Evolutionary conservation across 2,329 filamentous ascomycete genomes (phyloP).

Genomic region (Paecilomyces dactylethromorphus): DNA sequence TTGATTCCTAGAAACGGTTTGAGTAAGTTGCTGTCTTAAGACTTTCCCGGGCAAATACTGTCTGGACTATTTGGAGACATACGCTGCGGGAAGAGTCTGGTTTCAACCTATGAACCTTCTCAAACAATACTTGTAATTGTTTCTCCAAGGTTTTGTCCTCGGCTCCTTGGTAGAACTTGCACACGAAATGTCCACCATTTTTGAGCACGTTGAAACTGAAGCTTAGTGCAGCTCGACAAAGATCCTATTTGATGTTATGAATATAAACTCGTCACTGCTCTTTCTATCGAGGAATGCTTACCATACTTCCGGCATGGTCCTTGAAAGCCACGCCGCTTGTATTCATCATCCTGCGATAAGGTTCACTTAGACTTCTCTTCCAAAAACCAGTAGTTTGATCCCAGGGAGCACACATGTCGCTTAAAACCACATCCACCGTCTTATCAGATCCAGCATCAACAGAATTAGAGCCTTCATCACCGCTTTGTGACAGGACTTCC

Average conservation of each 20-base stretch:
- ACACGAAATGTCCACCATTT: conserved; percentile 81
- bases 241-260: conserved; percentile 54
- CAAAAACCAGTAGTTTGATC: conserved; percentile 69
- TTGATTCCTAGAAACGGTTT: conserved; percentile 57
- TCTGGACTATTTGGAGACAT: conserved; percentile 30
- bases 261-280: not conserved
- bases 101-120: conserved; percentile 77
- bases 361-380: conserved; percentile 89
- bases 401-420: conserved; percentile 99
- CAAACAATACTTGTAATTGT: conserved; percentile 69
- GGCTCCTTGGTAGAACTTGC: conserved; percentile 91
- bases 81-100: conserved; percentile 85
- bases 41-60: conserved; percentile 1
- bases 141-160: conserved; percentile 78
- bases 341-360: conserved; percentile 98
- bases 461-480: conserved; percentile 7
- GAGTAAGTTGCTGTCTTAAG: not conserved
- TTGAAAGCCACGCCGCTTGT: conserved; percentile 81
- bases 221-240: conserved; percentile 75
- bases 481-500: conserved; percentile 26
- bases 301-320: conserved; percentile 93
- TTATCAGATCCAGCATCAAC: conserved; percentile 32
- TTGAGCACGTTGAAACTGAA: conserved; percentile 83
- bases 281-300: conserved; percentile 41
- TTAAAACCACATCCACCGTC: conserved; percentile 85